Evolutionary conservation across 129 eudicot species (phyloP), one percentile per base, ranked within the genome.

Genomic region (Flaveria linearis): DNA sequence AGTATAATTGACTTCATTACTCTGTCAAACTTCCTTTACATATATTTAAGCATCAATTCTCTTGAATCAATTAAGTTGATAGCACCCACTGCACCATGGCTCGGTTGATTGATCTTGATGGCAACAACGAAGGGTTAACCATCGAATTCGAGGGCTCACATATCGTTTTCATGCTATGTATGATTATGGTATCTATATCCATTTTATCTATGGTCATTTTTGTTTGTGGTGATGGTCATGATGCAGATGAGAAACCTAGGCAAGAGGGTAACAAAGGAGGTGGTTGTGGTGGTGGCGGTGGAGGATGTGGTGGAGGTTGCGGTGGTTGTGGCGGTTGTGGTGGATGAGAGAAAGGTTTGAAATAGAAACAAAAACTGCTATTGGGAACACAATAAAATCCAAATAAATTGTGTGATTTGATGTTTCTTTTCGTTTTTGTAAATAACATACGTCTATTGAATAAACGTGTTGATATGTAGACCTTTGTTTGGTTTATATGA

Each of bases 51-150:
- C 13, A 45, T 9, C 50, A 8, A 0, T 45, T 9, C 50, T 45
- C 50, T 45, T 45, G 50, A 1, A 11, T 45, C 50, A 9, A 30
- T 30, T 30, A 30, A 45, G 50, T 45, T 45, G 14, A 45, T 45
- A 45, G 41, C 41, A 36, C 13, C 11, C 50, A 45, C 13, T 1
- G 22, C 66, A 23, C n/a, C 57, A 62, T 62, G 68, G 68, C 68
- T 62, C 68, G 68, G 42, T 12, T 62, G 68, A 62, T 62, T 62
- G 66, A 60, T 23, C 39, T 60, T 60, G 66, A 16, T 60, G 68
- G 68, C 43, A 14, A 26, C 45, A 28, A 13, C 5, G 43, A 33
- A 28, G 43, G 41, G 43, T 18, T 26, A 62, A 26, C 12, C 6
- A 12, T 62, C 2, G 43, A 62, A 20, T 26, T 33, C 1, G 43